These are phyloP conservation scores for Penicillium sp. DNA, from an alignment of 2,329 filamentous ascomycete species.

Conservation along the genomic window DNA sequence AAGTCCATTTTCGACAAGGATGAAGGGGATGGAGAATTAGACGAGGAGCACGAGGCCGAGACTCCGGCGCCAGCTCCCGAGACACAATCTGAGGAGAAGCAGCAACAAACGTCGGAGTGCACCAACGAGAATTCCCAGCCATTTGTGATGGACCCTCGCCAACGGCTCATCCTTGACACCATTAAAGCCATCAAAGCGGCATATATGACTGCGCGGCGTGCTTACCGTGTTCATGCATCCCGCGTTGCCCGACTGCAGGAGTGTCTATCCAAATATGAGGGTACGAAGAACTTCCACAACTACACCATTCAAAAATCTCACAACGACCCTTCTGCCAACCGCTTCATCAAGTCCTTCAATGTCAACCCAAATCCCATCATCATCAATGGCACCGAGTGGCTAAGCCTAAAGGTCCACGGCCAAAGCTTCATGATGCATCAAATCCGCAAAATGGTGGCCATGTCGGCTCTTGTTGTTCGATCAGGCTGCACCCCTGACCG, in stretches of 20 bases:
- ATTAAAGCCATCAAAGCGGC: conserved; percentile 71
- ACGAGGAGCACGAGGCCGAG: conserved; percentile 12
- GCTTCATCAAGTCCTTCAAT: conserved; percentile 87
- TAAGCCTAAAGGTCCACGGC: conserved; percentile 90
- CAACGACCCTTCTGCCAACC: conserved; percentile 75
- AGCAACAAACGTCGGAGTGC: no score
- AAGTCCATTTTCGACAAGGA: conserved; percentile 39
- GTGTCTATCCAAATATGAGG: conserved; percentile 67
- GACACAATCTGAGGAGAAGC: no score
- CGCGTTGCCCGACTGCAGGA: conserved; percentile 71
- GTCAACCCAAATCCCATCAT: conserved; percentile 70
- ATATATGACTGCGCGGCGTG: conserved; percentile 74
- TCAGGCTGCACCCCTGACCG: conserved; percentile 69
- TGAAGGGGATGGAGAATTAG: conserved; percentile 22
- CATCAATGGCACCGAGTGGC: conserved; percentile 89
- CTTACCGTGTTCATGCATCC: conserved; percentile 69
- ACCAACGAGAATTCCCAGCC: no score
- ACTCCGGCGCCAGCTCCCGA: conserved; percentile 10
- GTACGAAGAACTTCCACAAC: conserved; percentile 92
- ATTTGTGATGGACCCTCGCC: conserved; percentile 24
- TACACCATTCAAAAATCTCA: conserved; percentile 87
- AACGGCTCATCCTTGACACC: conserved; percentile 55
- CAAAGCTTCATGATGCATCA: conserved; percentile 99
- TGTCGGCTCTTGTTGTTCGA: conserved; percentile 77
- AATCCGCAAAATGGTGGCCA: conserved; percentile 97